Evolutionary conservation across 2,329 filamentous ascomycete species (phyloP).

Genomic region (Cadophora sp.): DNA sequence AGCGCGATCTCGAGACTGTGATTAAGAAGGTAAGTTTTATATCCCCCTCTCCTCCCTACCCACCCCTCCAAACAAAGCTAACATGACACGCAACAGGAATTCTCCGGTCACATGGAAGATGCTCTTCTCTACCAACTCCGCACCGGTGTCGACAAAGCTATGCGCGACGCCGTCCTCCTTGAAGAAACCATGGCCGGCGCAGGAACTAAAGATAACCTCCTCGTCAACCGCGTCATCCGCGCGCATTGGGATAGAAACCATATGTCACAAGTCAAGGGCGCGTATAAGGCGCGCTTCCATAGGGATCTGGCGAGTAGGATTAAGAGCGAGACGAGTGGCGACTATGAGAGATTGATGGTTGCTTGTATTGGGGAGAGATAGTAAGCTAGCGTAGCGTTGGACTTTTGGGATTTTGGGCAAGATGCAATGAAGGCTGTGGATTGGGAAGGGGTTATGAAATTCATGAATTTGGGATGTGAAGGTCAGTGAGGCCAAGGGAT

Average conservation of each 20-base stretch:
- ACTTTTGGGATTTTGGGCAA: too few relatives aligned
- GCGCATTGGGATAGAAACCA: slow-evolving; percentile 82
- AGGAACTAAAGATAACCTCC: slow-evolving; percentile 84
- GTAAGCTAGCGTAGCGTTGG: background rate
- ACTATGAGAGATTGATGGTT: slow-evolving; percentile 80
- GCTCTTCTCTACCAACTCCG: slow-evolving; percentile 82
- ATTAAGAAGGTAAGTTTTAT: slow-evolving; percentile 67
- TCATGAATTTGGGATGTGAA: too few relatives aligned
- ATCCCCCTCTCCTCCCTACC: background rate
- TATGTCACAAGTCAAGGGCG: slow-evolving; percentile 78
- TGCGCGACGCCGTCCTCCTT: slow-evolving; percentile 82
- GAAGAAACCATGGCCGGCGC: slow-evolving; percentile 86
- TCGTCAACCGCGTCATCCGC: slow-evolving; percentile 79
- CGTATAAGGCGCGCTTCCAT: slow-evolving; percentile 75
- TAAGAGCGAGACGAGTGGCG: slow-evolving; percentile 82
- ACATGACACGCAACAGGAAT: slow-evolving; percentile 59
- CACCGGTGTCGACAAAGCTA: slow-evolving; percentile 78
- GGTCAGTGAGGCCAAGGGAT: too few relatives aligned
- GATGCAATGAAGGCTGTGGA: too few relatives aligned
- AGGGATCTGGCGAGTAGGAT: slow-evolving; percentile 73
- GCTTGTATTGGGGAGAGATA: slow-evolving; percentile 49
- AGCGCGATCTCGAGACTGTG: slow-evolving; percentile 72
- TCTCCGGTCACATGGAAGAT: slow-evolving; percentile 91
- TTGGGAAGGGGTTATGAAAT: too few relatives aligned
- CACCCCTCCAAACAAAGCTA: slow-evolving; percentile 17